Evolutionary conservation across 78 protist genomes (phyloP), one percentile per base, ranked within the genome.

Genomic region (Monocercomonoides exilis): DNA sequence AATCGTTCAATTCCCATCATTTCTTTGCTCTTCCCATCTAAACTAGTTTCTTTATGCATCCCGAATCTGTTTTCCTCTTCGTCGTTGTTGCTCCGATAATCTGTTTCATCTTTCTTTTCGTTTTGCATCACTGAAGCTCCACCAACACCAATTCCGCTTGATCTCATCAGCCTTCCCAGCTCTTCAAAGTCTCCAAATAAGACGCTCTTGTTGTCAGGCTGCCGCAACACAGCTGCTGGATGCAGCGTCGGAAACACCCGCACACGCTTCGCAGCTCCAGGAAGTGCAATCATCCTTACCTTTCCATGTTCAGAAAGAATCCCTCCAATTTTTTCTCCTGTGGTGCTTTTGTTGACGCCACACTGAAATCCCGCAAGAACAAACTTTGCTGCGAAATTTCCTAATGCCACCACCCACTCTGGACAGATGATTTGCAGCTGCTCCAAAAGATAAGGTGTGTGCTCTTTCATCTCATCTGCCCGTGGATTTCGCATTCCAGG

Each of bases 341-440:
- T 54, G 42, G 6, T 6, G 42, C 5, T 29, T 41, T 79, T 79
- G 42, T 33, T 38, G 45, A 79, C 6, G 42, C 82, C 82, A 21
- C 6, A 5, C 4, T 6, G n/a, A 41, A 79, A 79, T 6, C 82
- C 82, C 6, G 4, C 11, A 33, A 79, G 82, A 21, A 79, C 82
- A 21, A 79, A 79, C 82, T 79, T 79, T 5, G 82, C 11, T 33
- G 82, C 82, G 11, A 79, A 6, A 41, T 79, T 79, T 33, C 82
- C 82, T 41, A 79, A 4, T 32, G 43, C 6, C 45, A 79, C 82
- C 6, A 79, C 11, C 42, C n/a, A 4, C 4, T 79, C 21, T 5
- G 82, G 82, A 33, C 11, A 29, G 42, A 79, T 32, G 11, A 79
- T 79, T 41, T 21, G n/a, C 43, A 6, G 11, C 82, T 79, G 82